These are phyloP conservation scores for Blepharisma japonicum DNA, from an alignment of 73 alveolate genomes.

Conservation along the genomic window DNA sequence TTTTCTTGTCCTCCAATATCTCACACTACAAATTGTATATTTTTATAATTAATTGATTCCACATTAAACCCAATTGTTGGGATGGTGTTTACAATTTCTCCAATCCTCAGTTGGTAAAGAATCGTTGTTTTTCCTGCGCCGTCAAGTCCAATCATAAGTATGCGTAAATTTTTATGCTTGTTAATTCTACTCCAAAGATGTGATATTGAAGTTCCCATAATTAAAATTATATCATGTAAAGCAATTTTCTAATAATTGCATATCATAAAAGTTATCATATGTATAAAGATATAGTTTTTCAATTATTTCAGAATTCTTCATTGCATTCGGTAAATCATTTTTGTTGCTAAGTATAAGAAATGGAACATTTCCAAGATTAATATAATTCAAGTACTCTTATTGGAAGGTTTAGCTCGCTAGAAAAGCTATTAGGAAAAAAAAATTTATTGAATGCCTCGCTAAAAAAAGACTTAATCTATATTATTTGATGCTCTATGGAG, in stretches of 20 bases:
- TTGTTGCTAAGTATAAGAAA: slow-evolving; percentile 77
- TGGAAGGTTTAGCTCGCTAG: too few species aligned
- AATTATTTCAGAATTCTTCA: slow-evolving; percentile 35
- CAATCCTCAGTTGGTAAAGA: slow-evolving; percentile 58
- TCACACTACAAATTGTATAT: slow-evolving; percentile 70
- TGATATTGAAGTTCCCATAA: slow-evolving; percentile 57
- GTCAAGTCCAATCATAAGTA: slow-evolving; percentile 87
- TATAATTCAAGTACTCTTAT: too few species aligned
- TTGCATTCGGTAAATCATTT: slow-evolving; percentile 57
- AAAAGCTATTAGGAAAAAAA: too few species aligned
- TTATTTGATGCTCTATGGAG: slow-evolving; percentile 78
- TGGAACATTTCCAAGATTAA: slow-evolving; percentile 81
- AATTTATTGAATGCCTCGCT: too few species aligned
- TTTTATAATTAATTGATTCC: slow-evolving; percentile 76
- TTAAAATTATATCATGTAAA: too few species aligned
- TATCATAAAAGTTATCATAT: too few species aligned
- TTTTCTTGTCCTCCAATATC: slow-evolving; percentile 93
- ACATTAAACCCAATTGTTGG: slow-evolving; percentile 94
- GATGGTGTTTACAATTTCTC: slow-evolving; percentile 59
- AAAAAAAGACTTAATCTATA: too few species aligned
- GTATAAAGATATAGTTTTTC: too few species aligned
- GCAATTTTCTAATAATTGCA: too few species aligned
- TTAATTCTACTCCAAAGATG: slow-evolving; percentile 38
- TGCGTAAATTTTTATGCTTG: slow-evolving; percentile 27
- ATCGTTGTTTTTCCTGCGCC: slow-evolving; percentile 94